phyloP scores from a whole-genome alignment of 352 stramenopile species.

The Synura sp. region DNA sequence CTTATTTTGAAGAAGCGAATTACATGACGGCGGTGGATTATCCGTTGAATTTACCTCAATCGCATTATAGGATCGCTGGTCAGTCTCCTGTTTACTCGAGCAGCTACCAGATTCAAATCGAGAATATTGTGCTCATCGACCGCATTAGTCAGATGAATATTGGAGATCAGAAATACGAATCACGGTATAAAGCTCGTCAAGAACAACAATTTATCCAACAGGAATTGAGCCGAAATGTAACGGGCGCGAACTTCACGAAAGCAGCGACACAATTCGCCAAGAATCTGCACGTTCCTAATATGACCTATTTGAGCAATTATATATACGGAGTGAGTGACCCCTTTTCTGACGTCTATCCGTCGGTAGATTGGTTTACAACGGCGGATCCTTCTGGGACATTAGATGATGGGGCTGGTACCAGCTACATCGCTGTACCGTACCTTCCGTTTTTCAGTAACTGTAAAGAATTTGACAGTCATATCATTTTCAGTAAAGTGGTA shows the following conservation, averaged over 20 bases:
- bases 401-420: neutral
- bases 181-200: neutral
- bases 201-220: no score
- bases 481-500: slow-evolving; percentile 83
- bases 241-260: no score
- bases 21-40: slow-evolving; percentile 68
- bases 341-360: neutral
- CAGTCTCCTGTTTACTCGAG: slow-evolving; percentile 50
- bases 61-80: slow-evolving; percentile 33
- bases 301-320: neutral
- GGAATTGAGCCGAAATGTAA: no score
- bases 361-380: neutral
- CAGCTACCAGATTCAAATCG: slow-evolving; percentile 58
- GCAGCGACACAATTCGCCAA: no score
- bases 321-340: neutral
- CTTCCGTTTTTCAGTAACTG: slow-evolving; percentile 94
- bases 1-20: slow-evolving; percentile 51
- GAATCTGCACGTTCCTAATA: no score
- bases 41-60: slow-evolving; percentile 85
- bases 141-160: slow-evolving; percentile 82
- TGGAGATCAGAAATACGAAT: slow-evolving; percentile 62
- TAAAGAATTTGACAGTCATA: slow-evolving; percentile 84
- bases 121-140: slow-evolving; percentile 73
- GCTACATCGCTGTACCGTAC: slow-evolving; percentile 82
- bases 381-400: slow-evolving; percentile 10